Percentiles rank a stretch among this genome's conserved stretches.
phyloP scores from a whole-genome alignment of 169 alveolate genomes.

The Plasmodium gonderi region DNA sequence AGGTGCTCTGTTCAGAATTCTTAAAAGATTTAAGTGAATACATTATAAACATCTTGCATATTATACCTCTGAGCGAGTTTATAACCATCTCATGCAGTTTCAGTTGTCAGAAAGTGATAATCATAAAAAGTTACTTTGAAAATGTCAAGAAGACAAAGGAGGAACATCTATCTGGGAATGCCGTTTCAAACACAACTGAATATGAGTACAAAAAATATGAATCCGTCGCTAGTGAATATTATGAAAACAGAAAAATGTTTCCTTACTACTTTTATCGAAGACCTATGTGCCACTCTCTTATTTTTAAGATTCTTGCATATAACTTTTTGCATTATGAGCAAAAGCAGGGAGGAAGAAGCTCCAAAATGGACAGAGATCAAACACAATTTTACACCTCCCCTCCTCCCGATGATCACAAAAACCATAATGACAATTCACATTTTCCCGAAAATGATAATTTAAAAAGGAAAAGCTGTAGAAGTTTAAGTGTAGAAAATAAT shows the following conservation, averaged over 20 bases:
- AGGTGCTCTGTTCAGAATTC: constrained; percentile 16
- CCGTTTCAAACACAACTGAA: background rate
- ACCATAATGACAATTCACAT: background rate
- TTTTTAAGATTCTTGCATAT: constrained; percentile 53
- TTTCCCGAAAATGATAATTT: background rate
- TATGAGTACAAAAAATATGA: constrained; percentile 40
- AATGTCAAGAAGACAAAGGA: constrained; percentile 7
- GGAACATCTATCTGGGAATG: background rate
- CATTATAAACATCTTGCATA: constrained; percentile 42
- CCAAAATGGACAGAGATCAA: background rate
- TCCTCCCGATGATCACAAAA: background rate
- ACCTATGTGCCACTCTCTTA: constrained; percentile 33
- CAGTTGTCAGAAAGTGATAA: constrained; percentile 44
- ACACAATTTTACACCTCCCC: background rate
- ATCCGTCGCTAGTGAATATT: background rate
- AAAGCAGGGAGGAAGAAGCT: background rate
- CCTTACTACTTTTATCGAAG: constrained; percentile 44
- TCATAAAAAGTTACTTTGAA: constrained; percentile 8
- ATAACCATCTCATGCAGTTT: constrained; percentile 64
- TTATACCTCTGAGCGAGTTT: constrained; percentile 31
- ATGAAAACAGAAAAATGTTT: constrained; percentile 30
- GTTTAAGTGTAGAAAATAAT: constrained; percentile 52
- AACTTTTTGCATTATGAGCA: constrained; percentile 52
- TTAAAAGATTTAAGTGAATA: constrained; percentile 59
- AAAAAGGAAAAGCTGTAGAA: constrained; percentile 4